A percentile compares a stretch with the other conserved stretches of the same genome.
phyloP scores from a whole-genome alignment of 2,329 filamentous ascomycete species.

The Sporothrix luriei region DNA sequence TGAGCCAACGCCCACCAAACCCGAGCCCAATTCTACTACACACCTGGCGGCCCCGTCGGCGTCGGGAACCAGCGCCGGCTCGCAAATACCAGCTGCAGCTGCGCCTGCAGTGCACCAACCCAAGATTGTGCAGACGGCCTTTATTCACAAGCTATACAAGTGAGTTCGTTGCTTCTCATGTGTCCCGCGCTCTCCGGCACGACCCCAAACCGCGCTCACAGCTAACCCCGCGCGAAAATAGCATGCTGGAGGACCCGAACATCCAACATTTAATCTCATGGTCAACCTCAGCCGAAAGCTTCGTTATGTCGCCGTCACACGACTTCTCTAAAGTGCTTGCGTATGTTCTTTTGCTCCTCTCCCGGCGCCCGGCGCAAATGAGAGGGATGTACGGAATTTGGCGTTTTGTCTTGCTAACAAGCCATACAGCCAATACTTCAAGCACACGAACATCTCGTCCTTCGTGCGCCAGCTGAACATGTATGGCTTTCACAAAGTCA shows the following conservation, averaged over 20 bases:
- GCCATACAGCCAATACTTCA: slow-evolving; percentile 83
- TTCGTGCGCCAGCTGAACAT: slow-evolving; percentile 98
- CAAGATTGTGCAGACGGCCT: slow-evolving; percentile 97
- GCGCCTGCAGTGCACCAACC: slow-evolving; percentile 83
- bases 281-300: slow-evolving; percentile 92
- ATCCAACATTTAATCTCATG: slow-evolving; percentile 97
- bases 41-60: neutral
- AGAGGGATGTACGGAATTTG: slow-evolving; percentile 19
- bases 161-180: slow-evolving; percentile 51
- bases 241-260: slow-evolving; percentile 92
- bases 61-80: slow-evolving; percentile 49
- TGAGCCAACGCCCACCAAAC: slow-evolving; percentile 33
- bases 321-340: slow-evolving; percentile 98
- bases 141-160: slow-evolving; percentile 99
- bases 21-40: neutral
- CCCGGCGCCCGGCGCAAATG: neutral
- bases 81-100: slow-evolving; percentile 49
- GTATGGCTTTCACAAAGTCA: slow-evolving; percentile 99
- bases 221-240: slow-evolving; percentile 45
- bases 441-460: slow-evolving; percentile 98
- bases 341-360: slow-evolving; percentile 58
- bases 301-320: slow-evolving; percentile 96
- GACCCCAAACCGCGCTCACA: neutral
- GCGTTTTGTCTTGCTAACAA: slow-evolving; percentile 35
- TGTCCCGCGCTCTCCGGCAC: neutral